These are phyloP conservation scores for Annulohypoxylon maeteangense DNA, from an alignment of 495 filamentous ascomycete genomes.

Conservation along the genomic window DNA sequence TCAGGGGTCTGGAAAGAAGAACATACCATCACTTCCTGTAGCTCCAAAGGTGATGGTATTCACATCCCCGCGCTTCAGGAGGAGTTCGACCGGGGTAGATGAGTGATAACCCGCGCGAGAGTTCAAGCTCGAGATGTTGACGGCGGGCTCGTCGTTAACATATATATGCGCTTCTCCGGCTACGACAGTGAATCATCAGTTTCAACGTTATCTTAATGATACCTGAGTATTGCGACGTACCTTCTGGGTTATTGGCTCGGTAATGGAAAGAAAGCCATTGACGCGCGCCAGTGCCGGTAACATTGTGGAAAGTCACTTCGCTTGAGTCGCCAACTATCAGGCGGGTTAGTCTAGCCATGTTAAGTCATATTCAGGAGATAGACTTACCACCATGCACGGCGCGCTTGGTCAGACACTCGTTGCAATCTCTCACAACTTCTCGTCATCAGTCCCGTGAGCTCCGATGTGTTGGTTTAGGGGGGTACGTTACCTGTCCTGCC, in stretches of 20 bases:
- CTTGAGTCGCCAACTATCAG: conserved; percentile 29
- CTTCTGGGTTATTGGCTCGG: conserved; percentile 45
- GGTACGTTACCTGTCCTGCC: conserved; percentile 45
- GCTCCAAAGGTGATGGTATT: conserved; percentile 56
- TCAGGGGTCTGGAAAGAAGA: neutral
- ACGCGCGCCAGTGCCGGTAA: conserved; percentile 51
- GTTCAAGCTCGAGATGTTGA: conserved; percentile 55
- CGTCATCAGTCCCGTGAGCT: conserved; percentile 2
- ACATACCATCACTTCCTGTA: conserved; percentile 46
- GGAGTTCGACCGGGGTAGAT: conserved; percentile 51
- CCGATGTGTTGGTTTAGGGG: neutral
- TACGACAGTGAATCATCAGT: conserved; percentile 13
- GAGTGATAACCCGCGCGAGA: conserved; percentile 55
- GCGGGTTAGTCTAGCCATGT: conserved; percentile 15
- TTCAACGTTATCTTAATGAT: neutral
- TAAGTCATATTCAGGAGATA: neutral
- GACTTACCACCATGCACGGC: conserved; percentile 45
- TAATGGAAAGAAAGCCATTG: conserved; percentile 59
- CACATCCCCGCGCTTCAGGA: conserved; percentile 46
- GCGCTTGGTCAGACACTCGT: conserved; percentile 47
- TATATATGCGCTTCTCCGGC: conserved; percentile 54
- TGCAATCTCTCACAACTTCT: conserved; percentile 43
- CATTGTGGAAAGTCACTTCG: conserved; percentile 53
- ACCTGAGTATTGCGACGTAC: conserved; percentile 30
- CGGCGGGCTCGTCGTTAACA: conserved; percentile 51